Evolutionary conservation across 2,329 filamentous ascomycete genomes (phyloP), one percentile per base, ranked within the genome.

Genomic region (Aspergillus amoenus): DNA sequence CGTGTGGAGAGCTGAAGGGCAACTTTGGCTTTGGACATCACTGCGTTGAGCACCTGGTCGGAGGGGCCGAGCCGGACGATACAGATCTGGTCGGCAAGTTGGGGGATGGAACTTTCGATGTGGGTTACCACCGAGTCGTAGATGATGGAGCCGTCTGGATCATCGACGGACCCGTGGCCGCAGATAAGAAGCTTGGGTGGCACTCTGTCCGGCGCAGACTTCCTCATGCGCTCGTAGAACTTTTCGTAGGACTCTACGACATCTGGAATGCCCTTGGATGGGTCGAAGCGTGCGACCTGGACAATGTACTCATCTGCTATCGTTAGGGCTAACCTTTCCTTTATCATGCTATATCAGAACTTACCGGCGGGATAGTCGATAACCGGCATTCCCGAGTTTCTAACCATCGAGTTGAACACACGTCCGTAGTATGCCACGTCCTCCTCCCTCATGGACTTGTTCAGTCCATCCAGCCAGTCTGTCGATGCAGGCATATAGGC

Each of bases 401-500:
- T 87, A 79, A 47, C 82, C 71, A 65, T 82, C 76, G 73, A 85
- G 87, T 69, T 88, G 75, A 93, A 91, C n/a, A 87, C 79, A 62
- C 90, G 84, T 50, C 88, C 82, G 65, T 93, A 93, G 74, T 89
- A 91, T 12, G 84, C 83, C 6, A 81, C 79, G 67, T 91, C 88
- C 84, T 87, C 91, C 50, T 82, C 79, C 58, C 83, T 83, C 71
- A 93, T 81, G 22, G 79, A 74, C 73, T 94, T 94, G 78, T 93
- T 94, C 63, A 93, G 73, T 8, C 90, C 90, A 69, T 94, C 90
- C 3, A 92, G 79, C 87, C 90, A 94, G 72, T 94, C 90, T 0
- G 90, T 93, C 0, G 89, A 89, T 11, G 90, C 90, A 3, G 90
- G 90, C 69, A 93, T 79, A 70, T 92, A 92, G 2, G 84, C 86